Base-by-base conservation (phyloP, 1,284 basidiomycete genomes). In the Kalmanozyma brasiliensis region DNA sequence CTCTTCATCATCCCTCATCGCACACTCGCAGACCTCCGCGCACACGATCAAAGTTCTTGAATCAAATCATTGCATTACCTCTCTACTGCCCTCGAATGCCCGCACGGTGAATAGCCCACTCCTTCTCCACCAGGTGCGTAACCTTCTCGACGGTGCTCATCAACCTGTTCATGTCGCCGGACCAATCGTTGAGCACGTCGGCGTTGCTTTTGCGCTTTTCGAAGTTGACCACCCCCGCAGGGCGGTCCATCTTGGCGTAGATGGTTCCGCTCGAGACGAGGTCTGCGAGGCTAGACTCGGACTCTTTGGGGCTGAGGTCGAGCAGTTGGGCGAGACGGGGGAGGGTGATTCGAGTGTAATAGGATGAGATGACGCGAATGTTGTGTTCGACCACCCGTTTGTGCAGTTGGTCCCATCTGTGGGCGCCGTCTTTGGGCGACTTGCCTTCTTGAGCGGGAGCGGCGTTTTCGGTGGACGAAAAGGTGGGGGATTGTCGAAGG, bases 351-450 rank as follows among this genome's bases (percentile, higher is more conserved):
- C 93, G 89, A 9, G 91, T 94, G 84, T 98, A 98, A 85, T 99
- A 99, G 75, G 90, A 85, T 2, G 93, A 88, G 42, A 98, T 88
- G 35, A 96, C 93, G 47, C 96, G 94, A 76, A 98, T 91, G 82
- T 99, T 99, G 84, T 98, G 96, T 84, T 98, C 96, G 60, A 98
- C 92, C 29, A 98, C 92, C 16, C 96, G 89, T 49, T 90, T 93
- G 82, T 98, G 96, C 33, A 99, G 86, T 76, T 95, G 92, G 79
- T 96, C 91, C 94, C 94, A 98, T 62, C 92, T 87, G 73, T 91
- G 89, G 53, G 91, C 88, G 4, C 87, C 87, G 13, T 79, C 77
- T 49, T 79, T 74, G 32, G 37, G n/a, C 22, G 36, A 41, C 13
- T 4, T 23, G 14, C 23, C 37, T 9, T 77, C 11, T 6, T 24